phyloP scores from a whole-genome alignment of 441 rosid genomes.

The Gossypium aridum region DNA sequence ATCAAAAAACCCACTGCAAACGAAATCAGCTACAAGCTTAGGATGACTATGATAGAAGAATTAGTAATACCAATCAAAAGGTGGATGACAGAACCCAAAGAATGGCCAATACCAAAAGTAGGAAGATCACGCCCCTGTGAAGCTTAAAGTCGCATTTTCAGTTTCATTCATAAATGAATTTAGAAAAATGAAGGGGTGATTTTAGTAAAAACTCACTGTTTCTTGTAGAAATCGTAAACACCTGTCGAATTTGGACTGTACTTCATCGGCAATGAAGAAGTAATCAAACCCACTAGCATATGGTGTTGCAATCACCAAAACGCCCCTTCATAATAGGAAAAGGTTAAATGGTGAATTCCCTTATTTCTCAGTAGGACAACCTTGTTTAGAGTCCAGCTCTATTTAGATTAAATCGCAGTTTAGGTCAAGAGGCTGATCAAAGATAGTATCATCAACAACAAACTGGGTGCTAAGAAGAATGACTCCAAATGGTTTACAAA shows the following conservation, averaged over 20 bases:
- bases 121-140: constrained; percentile 81
- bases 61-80: constrained; percentile 69
- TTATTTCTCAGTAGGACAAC: not conserved
- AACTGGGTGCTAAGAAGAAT: not conserved
- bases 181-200: not conserved
- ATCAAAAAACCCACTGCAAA: constrained; percentile 17
- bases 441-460: not conserved
- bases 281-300: constrained; percentile 96
- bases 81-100: constrained; percentile 90
- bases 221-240: constrained; percentile 70
- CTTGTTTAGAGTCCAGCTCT: not conserved
- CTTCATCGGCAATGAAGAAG: constrained; percentile 88
- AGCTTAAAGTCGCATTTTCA: constrained; percentile 11
- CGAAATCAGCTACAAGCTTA: constrained; percentile 7
- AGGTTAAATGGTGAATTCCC: not conserved
- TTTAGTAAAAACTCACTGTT: constrained; percentile 40
- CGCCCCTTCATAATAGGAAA: constrained; percentile 51
- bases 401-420: not conserved
- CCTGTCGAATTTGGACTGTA: constrained; percentile 86
- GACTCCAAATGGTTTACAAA: not conserved
- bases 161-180: not conserved
- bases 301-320: constrained; percentile 92
- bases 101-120: constrained; percentile 86
- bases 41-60: not conserved
- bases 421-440: not conserved